Base-by-base conservation (phyloP, 73 alveolate species). In the Paramecium tetraurelia region DNA sequence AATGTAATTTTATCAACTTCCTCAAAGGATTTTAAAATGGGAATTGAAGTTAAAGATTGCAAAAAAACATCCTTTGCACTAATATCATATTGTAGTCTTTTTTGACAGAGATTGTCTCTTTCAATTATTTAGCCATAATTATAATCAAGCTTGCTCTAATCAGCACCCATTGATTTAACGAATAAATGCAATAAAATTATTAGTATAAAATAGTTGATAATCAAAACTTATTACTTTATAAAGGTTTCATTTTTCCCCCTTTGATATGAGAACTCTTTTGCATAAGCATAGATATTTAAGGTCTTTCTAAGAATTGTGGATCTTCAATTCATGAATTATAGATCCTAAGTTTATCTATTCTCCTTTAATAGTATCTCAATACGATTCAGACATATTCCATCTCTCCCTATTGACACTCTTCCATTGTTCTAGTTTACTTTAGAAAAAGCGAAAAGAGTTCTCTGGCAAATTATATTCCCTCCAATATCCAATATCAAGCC, bases 401-500 rank as follows among this genome's bases (percentile, higher is more conserved):
- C 93, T 92, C 20, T 76, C 92, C 43, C 94, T 92, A 38, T 92
- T 59, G 4, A 92, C 95, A 40, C 89, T 68, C 41, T 92, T 92
- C 95, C 95, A 92, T 85, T 92, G n/a, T n/a, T n/a, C n/a, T n/a
- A n/a, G n/a, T n/a, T n/a, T n/a, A n/a, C n/a, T n/a, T n/a, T n/a
- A n/a, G n/a, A n/a, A n/a, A n/a, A n/a, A n/a, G n/a, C n/a, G n/a
- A n/a, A 50, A 83, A 92, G 24, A 86, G 46, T 50, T 93, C 95
- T 85, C 69, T 92, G 40, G 93, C 93, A 35, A 59, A 93, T 14
- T 92, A 27, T 36, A 86, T 92, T n/a, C 95, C 95, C 16, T 92
- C 86, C 95, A 92, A 33, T 69, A 77, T 29, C 95, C 95, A 8
- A 85, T 72, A 92, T 95, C 96, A 31, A 85, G 89, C 95, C 92